phyloP scores from a whole-genome alignment of 306 rosid genomes.

The Nissolia schottii region DNA sequence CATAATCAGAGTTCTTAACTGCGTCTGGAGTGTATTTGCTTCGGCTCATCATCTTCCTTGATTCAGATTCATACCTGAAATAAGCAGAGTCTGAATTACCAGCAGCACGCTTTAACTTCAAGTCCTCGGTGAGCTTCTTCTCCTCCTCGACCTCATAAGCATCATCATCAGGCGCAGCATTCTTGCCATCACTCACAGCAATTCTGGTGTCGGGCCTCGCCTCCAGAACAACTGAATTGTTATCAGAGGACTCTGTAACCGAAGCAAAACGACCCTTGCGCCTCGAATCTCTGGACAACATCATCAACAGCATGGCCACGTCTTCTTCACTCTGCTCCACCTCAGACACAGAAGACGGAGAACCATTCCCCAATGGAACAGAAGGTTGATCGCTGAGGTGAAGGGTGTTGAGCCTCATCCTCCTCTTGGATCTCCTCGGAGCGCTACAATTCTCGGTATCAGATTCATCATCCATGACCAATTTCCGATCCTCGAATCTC shows the following conservation, averaged over 20 bases:
- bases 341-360: slow-evolving; percentile 44
- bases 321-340: slow-evolving; percentile 61
- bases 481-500: slow-evolving; percentile 36
- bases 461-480: slow-evolving; percentile 51
- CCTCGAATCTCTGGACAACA: slow-evolving; percentile 61
- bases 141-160: slow-evolving; percentile 22
- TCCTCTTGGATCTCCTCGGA: slow-evolving; percentile 45
- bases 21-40: slow-evolving; percentile 29
- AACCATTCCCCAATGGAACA: slow-evolving; percentile 18
- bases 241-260: slow-evolving; percentile 54
- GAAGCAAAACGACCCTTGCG: slow-evolving; percentile 39
- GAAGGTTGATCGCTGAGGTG: slow-evolving; percentile 30
- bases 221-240: slow-evolving; percentile 57
- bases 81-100: slow-evolving; percentile 53
- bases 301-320: slow-evolving; percentile 67
- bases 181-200: slow-evolving; percentile 24
- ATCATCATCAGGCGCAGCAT: slow-evolving; percentile 6
- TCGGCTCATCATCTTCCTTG: slow-evolving; percentile 6
- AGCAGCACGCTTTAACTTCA: slow-evolving; percentile 39
- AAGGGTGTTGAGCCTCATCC: slow-evolving; percentile 37
- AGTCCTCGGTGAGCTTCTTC: slow-evolving; percentile 26
- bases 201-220: slow-evolving; percentile 24
- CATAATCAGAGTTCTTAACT: slow-evolving; percentile 37
- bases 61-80: slow-evolving; percentile 38
- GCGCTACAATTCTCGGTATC: slow-evolving; percentile 41